Evolutionary conservation across 768 basidiomycete genomes (phyloP).

Genomic region (Dendrothele bispora): DNA sequence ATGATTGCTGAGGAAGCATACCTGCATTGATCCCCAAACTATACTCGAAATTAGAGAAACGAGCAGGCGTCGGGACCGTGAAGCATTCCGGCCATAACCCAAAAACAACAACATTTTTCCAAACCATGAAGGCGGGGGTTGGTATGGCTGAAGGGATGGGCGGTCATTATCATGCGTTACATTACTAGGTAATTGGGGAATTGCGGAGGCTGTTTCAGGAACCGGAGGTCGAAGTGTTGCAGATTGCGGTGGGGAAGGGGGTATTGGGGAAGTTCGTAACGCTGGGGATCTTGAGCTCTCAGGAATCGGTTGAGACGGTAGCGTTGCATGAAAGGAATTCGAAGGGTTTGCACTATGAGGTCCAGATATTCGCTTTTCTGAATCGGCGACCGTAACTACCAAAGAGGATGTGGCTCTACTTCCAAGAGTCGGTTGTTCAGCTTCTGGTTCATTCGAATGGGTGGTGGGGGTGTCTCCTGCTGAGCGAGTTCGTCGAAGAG

Average conservation of each 20-base stretch:
- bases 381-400: neutral
- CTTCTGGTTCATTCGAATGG: no score
- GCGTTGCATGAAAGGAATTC: conserved; percentile 2
- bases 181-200: neutral
- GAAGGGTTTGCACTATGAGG: conserved; percentile 6
- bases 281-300: neutral
- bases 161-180: neutral
- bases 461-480: conserved; percentile 34
- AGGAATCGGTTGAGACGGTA: neutral
- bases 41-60: conserved; percentile 54
- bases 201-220: neutral
- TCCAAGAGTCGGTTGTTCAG: no score
- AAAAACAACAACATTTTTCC: conserved; percentile 37
- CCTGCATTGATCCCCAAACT: conserved; percentile 54
- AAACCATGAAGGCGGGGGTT: conserved; percentile 20
- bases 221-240: neutral
- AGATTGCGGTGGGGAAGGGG: neutral
- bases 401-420: neutral
- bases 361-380: neutral
- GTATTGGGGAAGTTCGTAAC: neutral
- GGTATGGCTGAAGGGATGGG: conserved; percentile 13
- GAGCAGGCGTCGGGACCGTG: conserved; percentile 50
- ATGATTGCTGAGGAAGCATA: conserved; percentile 22
- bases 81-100: conserved; percentile 54
- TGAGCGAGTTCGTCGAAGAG: conserved; percentile 38